These are phyloP conservation scores for Nothophoma quercina DNA, from an alignment of 2,329 filamentous ascomycete genomes.

Conservation along the genomic window DNA sequence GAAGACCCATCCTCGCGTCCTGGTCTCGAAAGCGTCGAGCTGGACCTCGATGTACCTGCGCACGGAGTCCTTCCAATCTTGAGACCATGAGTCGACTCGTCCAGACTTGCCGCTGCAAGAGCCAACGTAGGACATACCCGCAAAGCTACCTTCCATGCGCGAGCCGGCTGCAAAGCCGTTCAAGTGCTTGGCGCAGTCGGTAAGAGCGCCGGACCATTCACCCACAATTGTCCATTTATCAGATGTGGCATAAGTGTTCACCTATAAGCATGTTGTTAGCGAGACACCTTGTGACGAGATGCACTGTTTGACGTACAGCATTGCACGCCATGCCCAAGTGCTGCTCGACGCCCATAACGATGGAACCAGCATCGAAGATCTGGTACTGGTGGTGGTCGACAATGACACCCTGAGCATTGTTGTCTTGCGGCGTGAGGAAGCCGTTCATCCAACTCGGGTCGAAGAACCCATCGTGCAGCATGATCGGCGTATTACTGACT, in stretches of 20 bases:
- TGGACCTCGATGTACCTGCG: conserved; percentile 63
- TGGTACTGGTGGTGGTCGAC: conserved; percentile 75
- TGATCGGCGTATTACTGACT: conserved; percentile 57
- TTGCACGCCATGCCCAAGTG: conserved; percentile 66
- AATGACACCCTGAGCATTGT: conserved; percentile 61
- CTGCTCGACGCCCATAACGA: conserved; percentile 58
- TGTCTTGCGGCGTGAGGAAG: conserved; percentile 61
- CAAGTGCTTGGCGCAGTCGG: conserved; percentile 61
- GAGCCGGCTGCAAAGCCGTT: conserved; percentile 60
- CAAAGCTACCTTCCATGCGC: conserved; percentile 65
- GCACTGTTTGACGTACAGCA: conserved; percentile 49
- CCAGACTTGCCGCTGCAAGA: conserved; percentile 62
- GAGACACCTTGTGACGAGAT: accelerated
- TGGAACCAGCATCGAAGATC: conserved; percentile 62
- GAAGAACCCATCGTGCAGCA: conserved; percentile 66
- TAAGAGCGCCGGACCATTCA: conserved; percentile 73
- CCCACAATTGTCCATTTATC: conserved; percentile 73
- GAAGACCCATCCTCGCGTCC: conserved; percentile 62
- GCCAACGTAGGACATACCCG: conserved; percentile 58
- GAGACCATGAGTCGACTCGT: conserved; percentile 58
- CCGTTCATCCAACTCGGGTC: conserved; percentile 65
- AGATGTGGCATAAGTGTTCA: conserved; percentile 54
- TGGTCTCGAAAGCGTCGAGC: conserved; percentile 60
- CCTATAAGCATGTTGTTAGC: conserved; percentile 16
- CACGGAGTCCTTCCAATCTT: conserved; percentile 54